These are phyloP conservation scores for Neofusicoccum kwambonambiense DNA, from an alignment of 2,329 filamentous ascomycete genomes.

Conservation along the genomic window DNA sequence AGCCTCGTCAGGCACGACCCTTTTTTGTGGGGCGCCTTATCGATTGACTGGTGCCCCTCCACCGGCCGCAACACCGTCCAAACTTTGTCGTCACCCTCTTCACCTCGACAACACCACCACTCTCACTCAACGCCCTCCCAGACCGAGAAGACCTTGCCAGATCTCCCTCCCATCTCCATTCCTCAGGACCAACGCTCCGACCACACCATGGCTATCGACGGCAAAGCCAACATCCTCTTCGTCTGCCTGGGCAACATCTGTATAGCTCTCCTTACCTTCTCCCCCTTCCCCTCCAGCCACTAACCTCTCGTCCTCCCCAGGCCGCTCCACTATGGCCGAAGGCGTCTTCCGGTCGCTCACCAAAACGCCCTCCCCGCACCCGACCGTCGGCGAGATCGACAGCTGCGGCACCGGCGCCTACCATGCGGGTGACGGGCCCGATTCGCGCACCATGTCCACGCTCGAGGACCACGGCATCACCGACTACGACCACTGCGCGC, in stretches of 20 bases:
- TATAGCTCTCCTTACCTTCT: constrained; percentile 28
- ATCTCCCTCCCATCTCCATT: no score
- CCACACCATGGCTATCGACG: constrained; percentile 12
- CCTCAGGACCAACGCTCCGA: background rate
- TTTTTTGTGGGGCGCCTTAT: background rate
- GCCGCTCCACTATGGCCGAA: constrained; percentile 89
- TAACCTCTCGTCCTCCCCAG: constrained; percentile 29
- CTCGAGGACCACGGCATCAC: constrained; percentile 72
- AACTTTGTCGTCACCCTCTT: background rate
- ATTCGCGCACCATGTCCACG: constrained; percentile 79
- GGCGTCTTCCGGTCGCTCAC: constrained; percentile 78
- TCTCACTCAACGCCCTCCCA: background rate
- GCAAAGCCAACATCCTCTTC: constrained; percentile 72
- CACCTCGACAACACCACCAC: background rate
- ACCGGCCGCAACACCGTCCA: background rate
- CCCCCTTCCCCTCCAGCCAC: constrained; percentile 34
- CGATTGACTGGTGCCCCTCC: background rate
- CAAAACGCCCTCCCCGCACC: constrained; percentile 43
- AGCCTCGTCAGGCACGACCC: constrained; percentile 1
- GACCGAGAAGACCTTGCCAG: background rate
- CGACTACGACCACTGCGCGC: constrained; percentile 73
- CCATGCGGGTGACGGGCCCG: constrained; percentile 73
- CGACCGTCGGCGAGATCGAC: constrained; percentile 68
- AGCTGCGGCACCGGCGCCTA: constrained; percentile 90
- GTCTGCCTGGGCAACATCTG: constrained; percentile 98